phyloP scores from a whole-genome alignment of 1,284 basidiomycete species.

The Hemileia vastatrix region DNA sequence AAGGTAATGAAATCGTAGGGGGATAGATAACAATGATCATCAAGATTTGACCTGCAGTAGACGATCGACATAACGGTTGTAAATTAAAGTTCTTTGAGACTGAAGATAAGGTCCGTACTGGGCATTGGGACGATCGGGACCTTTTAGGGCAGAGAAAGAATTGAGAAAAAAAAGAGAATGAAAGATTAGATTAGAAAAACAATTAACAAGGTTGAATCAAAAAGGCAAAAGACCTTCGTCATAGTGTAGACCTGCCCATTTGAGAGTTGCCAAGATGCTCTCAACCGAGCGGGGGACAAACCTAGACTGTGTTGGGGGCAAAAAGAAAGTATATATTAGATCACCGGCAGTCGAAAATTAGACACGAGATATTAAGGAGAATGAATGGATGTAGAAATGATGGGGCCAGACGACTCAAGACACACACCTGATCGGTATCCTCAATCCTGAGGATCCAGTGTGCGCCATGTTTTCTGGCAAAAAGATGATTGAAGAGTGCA shows the following conservation, averaged over 20 bases:
- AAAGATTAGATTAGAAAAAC: background rate
- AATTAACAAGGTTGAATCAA: background rate
- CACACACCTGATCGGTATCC: slow-evolving; percentile 75
- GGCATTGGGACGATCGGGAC: slow-evolving; percentile 23
- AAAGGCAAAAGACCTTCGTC: slow-evolving; percentile 60
- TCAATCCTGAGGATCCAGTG: slow-evolving; percentile 87
- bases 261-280: slow-evolving; percentile 62
- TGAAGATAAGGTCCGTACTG: slow-evolving; percentile 46
- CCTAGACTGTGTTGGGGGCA: slow-evolving; percentile 65
- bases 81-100: slow-evolving; percentile 80
- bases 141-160: background rate
- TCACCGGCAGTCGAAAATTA: background rate
- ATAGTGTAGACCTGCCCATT: slow-evolving; percentile 87
- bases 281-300: slow-evolving; percentile 74
- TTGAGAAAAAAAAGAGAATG: slow-evolving; percentile 38
- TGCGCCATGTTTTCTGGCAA: slow-evolving; percentile 67
- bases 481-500: slow-evolving; percentile 84
- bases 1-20: background rate
- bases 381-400: slow-evolving; percentile 2
- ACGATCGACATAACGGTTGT: slow-evolving; percentile 61
- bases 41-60: slow-evolving; percentile 58
- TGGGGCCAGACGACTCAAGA: background rate
- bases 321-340: background rate
- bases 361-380: background rate
- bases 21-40: background rate